phyloP scores from a whole-genome alignment of 2,329 filamentous ascomycete species.

The Dothistroma septosporum region DNA sequence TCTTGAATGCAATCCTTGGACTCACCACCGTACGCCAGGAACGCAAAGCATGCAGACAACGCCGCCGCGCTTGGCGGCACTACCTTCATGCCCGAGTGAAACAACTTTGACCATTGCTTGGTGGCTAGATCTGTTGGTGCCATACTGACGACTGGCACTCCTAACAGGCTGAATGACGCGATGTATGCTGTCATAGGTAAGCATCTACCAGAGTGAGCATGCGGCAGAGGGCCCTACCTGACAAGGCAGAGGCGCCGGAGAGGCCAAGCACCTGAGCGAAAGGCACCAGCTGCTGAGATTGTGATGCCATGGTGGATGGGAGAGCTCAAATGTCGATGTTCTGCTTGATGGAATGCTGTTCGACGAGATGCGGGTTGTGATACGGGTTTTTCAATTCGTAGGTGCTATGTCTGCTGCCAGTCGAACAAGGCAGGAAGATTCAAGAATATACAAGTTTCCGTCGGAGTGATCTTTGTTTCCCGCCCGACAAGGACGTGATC shows the following conservation, averaged over 20 bases:
- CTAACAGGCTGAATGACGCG: conserved; percentile 18
- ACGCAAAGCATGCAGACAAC: conserved; percentile 18
- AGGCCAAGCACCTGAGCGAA: conserved; percentile 17
- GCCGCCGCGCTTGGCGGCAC: conserved; percentile 23
- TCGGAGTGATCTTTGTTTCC: too few relatives aligned
- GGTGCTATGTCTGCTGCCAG: too few relatives aligned
- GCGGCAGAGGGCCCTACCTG: conserved; percentile 4
- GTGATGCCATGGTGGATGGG: conserved; percentile 8
- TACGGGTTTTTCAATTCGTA: too few relatives aligned
- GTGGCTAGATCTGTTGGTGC: conserved; percentile 18
- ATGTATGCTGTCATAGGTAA: conserved; percentile 18
- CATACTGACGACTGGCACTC: conserved; percentile 20
- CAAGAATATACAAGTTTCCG: too few relatives aligned
- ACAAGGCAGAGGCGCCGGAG: conserved; percentile 17
- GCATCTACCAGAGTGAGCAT: neutral
- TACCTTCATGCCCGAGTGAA: conserved; percentile 19
- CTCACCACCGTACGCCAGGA: conserved; percentile 23
- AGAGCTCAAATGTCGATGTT: neutral
- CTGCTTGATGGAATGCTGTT: too few relatives aligned
- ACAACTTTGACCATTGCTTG: conserved; percentile 27
- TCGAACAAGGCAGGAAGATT: too few relatives aligned
- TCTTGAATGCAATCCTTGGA: neutral
- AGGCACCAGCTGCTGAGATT: conserved; percentile 16
- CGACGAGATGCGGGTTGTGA: too few relatives aligned
- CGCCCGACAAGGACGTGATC: too few relatives aligned